phyloP scores from a whole-genome alignment of 208 protist species.

The Leishmania amazonensis region DNA sequence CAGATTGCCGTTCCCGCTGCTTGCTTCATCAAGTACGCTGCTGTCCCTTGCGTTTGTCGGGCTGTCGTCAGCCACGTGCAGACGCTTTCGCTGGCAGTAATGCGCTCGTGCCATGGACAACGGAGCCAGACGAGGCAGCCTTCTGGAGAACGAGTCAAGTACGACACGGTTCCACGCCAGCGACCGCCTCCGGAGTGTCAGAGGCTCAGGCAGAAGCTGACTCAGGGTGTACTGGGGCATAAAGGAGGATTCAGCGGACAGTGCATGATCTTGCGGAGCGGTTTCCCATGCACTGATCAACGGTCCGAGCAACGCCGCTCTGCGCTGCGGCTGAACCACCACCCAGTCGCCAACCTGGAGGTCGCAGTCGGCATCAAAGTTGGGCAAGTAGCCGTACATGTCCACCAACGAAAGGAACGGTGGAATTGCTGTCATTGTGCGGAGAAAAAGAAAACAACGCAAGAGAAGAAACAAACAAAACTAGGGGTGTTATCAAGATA shows the following conservation, averaged over 20 bases:
- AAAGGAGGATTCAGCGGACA: background rate
- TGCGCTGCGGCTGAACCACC: constrained; percentile 58
- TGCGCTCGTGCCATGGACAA: constrained; percentile 25
- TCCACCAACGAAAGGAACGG: constrained; percentile 41
- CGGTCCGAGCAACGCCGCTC: constrained; percentile 48
- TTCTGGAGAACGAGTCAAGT: background rate
- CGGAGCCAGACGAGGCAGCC: constrained; percentile 17
- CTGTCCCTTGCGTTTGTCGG: background rate
- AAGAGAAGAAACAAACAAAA: constrained; percentile 3
- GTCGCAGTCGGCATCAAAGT: constrained; percentile 65
- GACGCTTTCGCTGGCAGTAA: constrained; percentile 29
- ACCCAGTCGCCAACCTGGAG: constrained; percentile 85
- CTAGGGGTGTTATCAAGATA: background rate
- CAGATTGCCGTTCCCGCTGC: constrained; percentile 27
- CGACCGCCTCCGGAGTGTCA: constrained; percentile 23
- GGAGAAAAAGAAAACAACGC: background rate
- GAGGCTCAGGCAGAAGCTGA: constrained; percentile 29
- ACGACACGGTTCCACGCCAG: constrained; percentile 15
- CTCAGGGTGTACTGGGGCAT: constrained; percentile 23
- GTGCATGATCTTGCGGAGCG: background rate
- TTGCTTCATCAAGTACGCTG: constrained; percentile 5
- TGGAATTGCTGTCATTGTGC: constrained; percentile 10
- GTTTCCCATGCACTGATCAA: constrained; percentile 52
- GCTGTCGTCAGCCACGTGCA: constrained; percentile 16
- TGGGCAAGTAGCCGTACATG: constrained; percentile 65